Conservation (phyloP, 345 rosid species). For the Citrus trifoliata region DNA sequence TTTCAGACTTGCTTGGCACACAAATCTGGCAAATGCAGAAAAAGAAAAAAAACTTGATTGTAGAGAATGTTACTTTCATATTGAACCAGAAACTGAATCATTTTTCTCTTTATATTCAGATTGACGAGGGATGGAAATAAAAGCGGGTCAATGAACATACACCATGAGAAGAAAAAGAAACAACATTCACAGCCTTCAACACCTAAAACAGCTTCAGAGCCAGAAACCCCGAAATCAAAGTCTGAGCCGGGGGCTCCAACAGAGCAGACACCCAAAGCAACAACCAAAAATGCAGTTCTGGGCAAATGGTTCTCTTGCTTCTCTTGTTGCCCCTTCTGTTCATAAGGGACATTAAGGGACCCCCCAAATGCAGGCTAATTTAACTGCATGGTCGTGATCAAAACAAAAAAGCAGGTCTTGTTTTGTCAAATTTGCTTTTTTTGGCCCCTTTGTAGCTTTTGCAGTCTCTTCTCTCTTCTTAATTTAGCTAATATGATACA, state of each 20-base stretch:
- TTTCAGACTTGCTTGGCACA: background rate
- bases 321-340: conserved; percentile 42
- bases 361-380: background rate
- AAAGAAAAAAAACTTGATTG: background rate
- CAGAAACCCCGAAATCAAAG: background rate
- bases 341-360: background rate
- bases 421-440: background rate
- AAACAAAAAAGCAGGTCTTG: background rate
- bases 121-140: conserved; percentile 46
- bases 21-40: background rate
- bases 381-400: background rate
- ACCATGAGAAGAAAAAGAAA: conserved; percentile 13
- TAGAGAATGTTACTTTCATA: background rate
- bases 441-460: background rate
- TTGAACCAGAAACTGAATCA: background rate
- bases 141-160: conserved; percentile 15
- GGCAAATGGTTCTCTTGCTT: conserved; percentile 60
- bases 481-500: background rate
- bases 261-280: conserved; percentile 24
- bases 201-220: background rate
- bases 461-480: conserved; percentile 1
- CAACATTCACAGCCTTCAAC: conserved; percentile 8
- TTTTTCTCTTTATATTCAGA: conserved; percentile 24
- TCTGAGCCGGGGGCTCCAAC: conserved; percentile 13
- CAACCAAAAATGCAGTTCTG: conserved; percentile 2